These are phyloP conservation scores for Rutstroemia sp. DNA, from an alignment of 2,329 filamentous ascomycete genomes.

Conservation along the genomic window DNA sequence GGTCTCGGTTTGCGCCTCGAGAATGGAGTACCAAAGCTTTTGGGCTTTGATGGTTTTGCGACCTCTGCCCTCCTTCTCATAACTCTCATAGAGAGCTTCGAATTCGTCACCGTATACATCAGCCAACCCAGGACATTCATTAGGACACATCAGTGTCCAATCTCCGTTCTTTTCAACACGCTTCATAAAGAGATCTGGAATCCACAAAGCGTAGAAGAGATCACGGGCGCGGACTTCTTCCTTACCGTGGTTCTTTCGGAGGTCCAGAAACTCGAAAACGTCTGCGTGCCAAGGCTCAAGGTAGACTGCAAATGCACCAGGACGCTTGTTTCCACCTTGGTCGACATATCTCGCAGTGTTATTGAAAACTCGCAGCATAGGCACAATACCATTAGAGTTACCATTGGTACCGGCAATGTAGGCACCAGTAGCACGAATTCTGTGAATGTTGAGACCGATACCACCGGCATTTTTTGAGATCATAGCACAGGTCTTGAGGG, in stretches of 20 bases:
- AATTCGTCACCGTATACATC: slow-evolving; percentile 98
- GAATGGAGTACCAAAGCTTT: slow-evolving; percentile 98
- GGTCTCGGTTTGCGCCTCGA: slow-evolving; percentile 97
- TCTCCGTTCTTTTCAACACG: slow-evolving; percentile 93
- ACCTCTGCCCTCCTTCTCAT: slow-evolving; percentile 81
- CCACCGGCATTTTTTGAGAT: slow-evolving; percentile 99
- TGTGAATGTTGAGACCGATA: slow-evolving; percentile 93
- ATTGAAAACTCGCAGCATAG: slow-evolving; percentile 98
- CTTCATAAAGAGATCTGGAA: slow-evolving; percentile 99
- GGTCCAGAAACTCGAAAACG: slow-evolving; percentile 93
- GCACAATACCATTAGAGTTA: slow-evolving; percentile 93
- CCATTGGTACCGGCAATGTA: slow-evolving; percentile 98
- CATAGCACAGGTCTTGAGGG: slow-evolving; percentile 97
- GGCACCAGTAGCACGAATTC: slow-evolving; percentile 92
- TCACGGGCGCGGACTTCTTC: slow-evolving; percentile 96
- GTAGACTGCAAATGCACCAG: slow-evolving; percentile 97
- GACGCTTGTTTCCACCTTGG: slow-evolving; percentile 98
- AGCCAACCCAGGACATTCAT: slow-evolving; percentile 88
- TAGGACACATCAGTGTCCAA: slow-evolving; percentile 98
- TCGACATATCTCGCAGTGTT: slow-evolving; percentile 98
- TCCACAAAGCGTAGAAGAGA: slow-evolving; percentile 96
- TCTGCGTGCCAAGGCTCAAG: slow-evolving; percentile 98
- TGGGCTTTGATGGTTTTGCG: slow-evolving; percentile 91
- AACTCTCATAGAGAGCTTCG: slow-evolving; percentile 86
- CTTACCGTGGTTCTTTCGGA: slow-evolving; percentile 99